Conservation (phyloP, 139 green algal species). For the Bryopsis sp. region DNA sequence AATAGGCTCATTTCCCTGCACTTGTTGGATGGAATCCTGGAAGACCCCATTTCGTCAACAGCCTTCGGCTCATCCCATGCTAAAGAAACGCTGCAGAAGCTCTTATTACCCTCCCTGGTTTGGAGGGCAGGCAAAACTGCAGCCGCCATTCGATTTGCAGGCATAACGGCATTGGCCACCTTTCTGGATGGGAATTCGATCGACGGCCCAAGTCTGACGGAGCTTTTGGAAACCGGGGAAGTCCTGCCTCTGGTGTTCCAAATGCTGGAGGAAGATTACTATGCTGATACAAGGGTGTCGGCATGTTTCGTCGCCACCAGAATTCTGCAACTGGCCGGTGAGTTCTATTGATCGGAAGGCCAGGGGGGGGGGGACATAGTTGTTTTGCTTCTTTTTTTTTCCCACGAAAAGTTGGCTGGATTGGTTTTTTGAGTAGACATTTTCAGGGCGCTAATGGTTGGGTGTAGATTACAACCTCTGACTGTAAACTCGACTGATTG, state of each 20-base stretch:
- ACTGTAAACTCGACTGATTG: too few relatives aligned
- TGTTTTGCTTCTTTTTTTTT: too few relatives aligned
- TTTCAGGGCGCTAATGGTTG: too few relatives aligned
- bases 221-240: background rate
- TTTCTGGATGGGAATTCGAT: constrained; percentile 32
- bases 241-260: constrained; percentile 40
- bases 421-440: too few relatives aligned
- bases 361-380: background rate
- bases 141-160: constrained; percentile 56
- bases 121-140: constrained; percentile 66
- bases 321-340: background rate
- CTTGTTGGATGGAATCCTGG: constrained; percentile 56
- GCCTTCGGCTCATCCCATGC: too few relatives aligned
- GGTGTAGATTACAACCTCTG: too few relatives aligned
- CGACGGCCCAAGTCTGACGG: background rate
- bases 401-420: too few relatives aligned
- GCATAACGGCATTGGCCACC: constrained; percentile 48
- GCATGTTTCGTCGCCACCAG: constrained; percentile 42
- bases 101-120: constrained; percentile 58
- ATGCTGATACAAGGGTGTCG: constrained; percentile 52
- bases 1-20: constrained; percentile 36
- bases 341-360: background rate
- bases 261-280: constrained; percentile 74
- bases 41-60: constrained; percentile 22
- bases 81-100: constrained; percentile 33